phyloP scores from a whole-genome alignment of 2,329 filamentous ascomycete species.

The Nigrograna mackinnonii region DNA sequence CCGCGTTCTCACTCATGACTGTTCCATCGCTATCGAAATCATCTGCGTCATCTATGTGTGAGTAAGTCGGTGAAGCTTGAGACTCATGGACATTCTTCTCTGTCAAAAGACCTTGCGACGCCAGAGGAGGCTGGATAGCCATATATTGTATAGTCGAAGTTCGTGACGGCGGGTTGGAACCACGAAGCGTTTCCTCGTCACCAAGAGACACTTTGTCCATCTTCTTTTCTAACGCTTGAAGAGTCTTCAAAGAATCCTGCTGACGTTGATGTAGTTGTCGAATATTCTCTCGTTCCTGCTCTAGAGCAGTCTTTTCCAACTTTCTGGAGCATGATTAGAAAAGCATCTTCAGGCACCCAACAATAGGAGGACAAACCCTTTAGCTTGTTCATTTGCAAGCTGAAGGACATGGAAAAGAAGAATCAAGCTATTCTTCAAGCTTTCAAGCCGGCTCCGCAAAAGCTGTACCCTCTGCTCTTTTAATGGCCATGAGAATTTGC shows the following conservation, averaged over 20 bases:
- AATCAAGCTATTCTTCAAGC: slow-evolving; percentile 27
- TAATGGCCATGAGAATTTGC: slow-evolving; percentile 25
- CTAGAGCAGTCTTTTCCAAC: slow-evolving; percentile 17
- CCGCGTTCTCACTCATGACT: slow-evolving; percentile 16
- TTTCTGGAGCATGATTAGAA: slow-evolving; percentile 7
- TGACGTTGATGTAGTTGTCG: slow-evolving; percentile 27
- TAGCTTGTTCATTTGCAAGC: slow-evolving; percentile 24
- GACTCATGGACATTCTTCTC: neutral
- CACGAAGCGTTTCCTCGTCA: slow-evolving; percentile 16
- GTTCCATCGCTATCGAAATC: slow-evolving; percentile 23
- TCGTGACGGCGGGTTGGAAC: slow-evolving; percentile 12
- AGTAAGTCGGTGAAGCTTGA: neutral
- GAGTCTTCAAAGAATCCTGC: slow-evolving; percentile 24
- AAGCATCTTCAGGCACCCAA: neutral
- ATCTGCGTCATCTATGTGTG: slow-evolving; percentile 11
- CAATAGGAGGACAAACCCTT: slow-evolving; percentile 11
- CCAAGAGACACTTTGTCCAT: slow-evolving; percentile 16
- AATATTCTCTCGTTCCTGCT: slow-evolving; percentile 27
- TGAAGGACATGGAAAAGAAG: slow-evolving; percentile 30
- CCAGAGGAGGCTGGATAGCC: slow-evolving; percentile 6
- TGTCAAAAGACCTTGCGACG: neutral
- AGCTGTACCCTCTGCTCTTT: slow-evolving; percentile 28
- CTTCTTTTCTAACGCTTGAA: slow-evolving; percentile 23
- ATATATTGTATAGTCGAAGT: slow-evolving; percentile 19
- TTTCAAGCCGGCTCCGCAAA: slow-evolving; percentile 24